These are phyloP conservation scores for Oryza punctata DNA, from an alignment of 176 grass and related monocot genomes.

Conservation along the genomic window DNA sequence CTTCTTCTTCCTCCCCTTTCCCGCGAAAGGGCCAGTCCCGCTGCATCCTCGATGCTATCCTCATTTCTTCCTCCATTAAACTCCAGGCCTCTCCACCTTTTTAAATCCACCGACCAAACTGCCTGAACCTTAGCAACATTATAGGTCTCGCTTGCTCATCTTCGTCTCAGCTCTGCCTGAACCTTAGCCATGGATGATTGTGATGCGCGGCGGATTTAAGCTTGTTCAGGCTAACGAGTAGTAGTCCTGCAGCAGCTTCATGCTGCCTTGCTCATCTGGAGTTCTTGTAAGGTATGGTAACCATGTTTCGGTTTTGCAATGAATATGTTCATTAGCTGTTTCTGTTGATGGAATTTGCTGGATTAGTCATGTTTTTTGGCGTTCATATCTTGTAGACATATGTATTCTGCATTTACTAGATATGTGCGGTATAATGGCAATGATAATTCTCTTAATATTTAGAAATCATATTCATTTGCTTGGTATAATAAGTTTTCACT, in stretches of 20 bases:
- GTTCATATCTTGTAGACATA: background rate
- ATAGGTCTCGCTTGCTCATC: background rate
- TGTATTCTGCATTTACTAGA: background rate
- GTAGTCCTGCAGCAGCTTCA: background rate
- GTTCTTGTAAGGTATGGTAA: background rate
- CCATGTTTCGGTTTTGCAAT: background rate
- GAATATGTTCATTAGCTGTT: background rate
- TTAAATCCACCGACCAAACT: constrained; percentile 7
- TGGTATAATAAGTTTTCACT: background rate
- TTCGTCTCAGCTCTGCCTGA: background rate
- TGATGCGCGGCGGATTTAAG: background rate
- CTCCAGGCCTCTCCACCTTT: background rate
- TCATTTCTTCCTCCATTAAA: background rate
- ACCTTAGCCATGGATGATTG: background rate
- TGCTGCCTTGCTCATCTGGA: background rate
- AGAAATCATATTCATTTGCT: background rate
- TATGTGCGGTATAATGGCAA: background rate
- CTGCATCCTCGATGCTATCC: constrained; percentile 20
- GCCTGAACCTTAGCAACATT: background rate
- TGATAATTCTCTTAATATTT: background rate
- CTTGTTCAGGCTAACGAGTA: background rate
- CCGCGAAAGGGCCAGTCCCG: constrained; percentile 39
- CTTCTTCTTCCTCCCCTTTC: background rate
- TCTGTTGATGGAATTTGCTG: background rate
- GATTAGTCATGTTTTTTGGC: background rate